phyloP scores from a whole-genome alignment of 805 yeast species.

The Metschnikowia proteae region DNA sequence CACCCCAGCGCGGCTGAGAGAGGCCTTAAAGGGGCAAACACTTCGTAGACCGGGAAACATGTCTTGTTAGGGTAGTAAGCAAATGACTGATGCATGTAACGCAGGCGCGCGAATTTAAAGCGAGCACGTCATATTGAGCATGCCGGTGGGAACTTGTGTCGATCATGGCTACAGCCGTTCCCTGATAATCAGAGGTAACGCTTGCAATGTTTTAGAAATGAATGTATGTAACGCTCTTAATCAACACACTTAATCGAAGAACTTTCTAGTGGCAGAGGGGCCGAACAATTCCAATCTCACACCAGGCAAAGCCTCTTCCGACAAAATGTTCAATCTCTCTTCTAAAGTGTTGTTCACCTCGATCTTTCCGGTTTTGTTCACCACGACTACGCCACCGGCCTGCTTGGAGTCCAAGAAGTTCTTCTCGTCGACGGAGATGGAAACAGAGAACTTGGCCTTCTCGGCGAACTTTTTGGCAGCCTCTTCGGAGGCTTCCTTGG shows the following conservation, averaged over 20 bases:
- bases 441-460: slow-evolving; percentile 55
- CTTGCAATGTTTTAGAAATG: slow-evolving; percentile 3
- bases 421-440: slow-evolving; percentile 53
- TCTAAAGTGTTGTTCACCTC: slow-evolving; percentile 90
- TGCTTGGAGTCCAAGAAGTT: slow-evolving; percentile 55
- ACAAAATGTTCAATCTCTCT: slow-evolving; percentile 81
- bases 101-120: neutral
- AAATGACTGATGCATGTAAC: neutral
- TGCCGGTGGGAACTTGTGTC: neutral
- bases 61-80: neutral
- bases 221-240: slow-evolving; percentile 2
- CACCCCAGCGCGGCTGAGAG: neutral
- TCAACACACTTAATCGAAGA: slow-evolving; percentile 60
- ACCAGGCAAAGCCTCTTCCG: slow-evolving; percentile 86
- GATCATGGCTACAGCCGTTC: neutral
- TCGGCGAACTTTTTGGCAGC: slow-evolving; percentile 64
- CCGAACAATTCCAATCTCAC: slow-evolving; percentile 89
- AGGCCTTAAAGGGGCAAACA: neutral
- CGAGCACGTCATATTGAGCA: neutral
- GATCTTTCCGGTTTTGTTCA: slow-evolving; percentile 73
- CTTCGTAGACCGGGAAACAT: slow-evolving; percentile 1
- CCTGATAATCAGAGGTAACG: neutral
- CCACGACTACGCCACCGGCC: slow-evolving; percentile 83
- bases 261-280: slow-evolving; percentile 79
- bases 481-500: slow-evolving; percentile 55